Base-by-base conservation (phyloP, 345 rosid genomes). In the Eutrema heterophyllum region DNA sequence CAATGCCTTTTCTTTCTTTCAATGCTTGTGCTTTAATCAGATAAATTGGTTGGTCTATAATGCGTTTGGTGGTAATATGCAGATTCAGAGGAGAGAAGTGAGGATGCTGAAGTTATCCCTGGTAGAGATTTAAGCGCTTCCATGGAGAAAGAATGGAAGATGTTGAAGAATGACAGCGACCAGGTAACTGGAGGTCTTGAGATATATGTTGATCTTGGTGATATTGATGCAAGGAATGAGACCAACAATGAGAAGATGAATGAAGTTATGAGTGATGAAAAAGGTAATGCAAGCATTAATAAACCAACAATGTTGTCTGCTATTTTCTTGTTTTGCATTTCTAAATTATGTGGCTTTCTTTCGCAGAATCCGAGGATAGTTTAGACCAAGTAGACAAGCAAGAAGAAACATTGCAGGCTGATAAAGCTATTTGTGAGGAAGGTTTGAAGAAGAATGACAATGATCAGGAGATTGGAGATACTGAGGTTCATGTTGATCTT, bases 111-210 rank as follows among this genome's bases (percentile, higher is more conserved):
- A 57, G 73, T 61, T 49, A 15, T 30, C 43, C 48, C 81, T n/a
- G 68, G 61, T 32, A 57, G 68, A 62, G 80, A 72, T 62, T 44
- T 77, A 43, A 78, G 48, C 75, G 74, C 48, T 38, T 53, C 68
- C 3, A 49, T 76, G 64, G 78, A 83, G 74, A 68, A 63, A 59
- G 78, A 76, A 76, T 55, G 71, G 73, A 73, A 78, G 35, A 24
- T 30, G 16, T 45, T 45, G 30, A 78, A 74, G 71, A 67, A 18
- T 9, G 54, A 32, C 71, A 57, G 73, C 48, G 71, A 35, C 46
- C 40, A 39, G 21, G 54, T 36, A 2, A 41, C 0, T 67, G 72
- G 5, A 18, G 59, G 40, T 73, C 30, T 30, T 52, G 62, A 59
- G 59, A 4, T 48, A 6, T 24, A 10, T 58, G 57, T 12, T 29